A percentile compares a stretch with the other conserved stretches of the same genome.
Conservation (phyloP, 805 yeast species). For the Wickerhamiella cacticola region DNA sequence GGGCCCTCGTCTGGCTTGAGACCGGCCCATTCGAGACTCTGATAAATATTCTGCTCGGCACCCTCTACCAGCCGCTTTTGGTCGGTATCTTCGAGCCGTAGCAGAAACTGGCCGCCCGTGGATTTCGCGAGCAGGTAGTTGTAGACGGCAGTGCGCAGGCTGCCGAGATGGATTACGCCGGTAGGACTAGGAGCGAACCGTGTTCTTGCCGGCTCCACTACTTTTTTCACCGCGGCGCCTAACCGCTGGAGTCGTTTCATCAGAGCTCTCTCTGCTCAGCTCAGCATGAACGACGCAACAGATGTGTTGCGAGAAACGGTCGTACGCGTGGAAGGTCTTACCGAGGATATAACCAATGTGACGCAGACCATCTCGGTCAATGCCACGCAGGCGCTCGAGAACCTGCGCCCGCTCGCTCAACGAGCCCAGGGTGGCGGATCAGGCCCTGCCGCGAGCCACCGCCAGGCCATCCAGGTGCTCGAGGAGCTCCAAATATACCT, state of each 20-base stretch:
- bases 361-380: conserved; percentile 39
- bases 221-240: not conserved
- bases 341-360: conserved; percentile 46
- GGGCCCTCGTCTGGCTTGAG: conserved; percentile 78
- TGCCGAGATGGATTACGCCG: conserved; percentile 87
- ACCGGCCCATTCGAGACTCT: conserved; percentile 67
- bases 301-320: conserved; percentile 70
- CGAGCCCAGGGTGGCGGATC: conserved; percentile 41
- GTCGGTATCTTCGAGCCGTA: conserved; percentile 90
- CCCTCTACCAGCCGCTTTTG: conserved; percentile 62
- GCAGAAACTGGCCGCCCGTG: conserved; percentile 68
- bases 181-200: conserved; percentile 98
- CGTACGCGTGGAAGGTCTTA: conserved; percentile 43
- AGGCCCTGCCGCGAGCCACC: conserved; percentile 15
- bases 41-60: conserved; percentile 72
- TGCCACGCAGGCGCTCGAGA: conserved; percentile 43
- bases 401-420: conserved; percentile 60
- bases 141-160: conserved; percentile 83
- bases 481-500: conserved; percentile 34
- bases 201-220: conserved; percentile 36
- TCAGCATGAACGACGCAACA: conserved; percentile 36
- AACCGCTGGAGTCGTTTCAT: conserved; percentile 9
- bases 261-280: not conserved
- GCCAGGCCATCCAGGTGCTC: conserved; percentile 22
- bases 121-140: conserved; percentile 70